A percentile compares a stretch with the other conserved stretches of the same genome.
Evolutionary conservation across 2,329 filamentous ascomycete genomes (phyloP).

Genomic region (Phialophora verrucosa): DNA sequence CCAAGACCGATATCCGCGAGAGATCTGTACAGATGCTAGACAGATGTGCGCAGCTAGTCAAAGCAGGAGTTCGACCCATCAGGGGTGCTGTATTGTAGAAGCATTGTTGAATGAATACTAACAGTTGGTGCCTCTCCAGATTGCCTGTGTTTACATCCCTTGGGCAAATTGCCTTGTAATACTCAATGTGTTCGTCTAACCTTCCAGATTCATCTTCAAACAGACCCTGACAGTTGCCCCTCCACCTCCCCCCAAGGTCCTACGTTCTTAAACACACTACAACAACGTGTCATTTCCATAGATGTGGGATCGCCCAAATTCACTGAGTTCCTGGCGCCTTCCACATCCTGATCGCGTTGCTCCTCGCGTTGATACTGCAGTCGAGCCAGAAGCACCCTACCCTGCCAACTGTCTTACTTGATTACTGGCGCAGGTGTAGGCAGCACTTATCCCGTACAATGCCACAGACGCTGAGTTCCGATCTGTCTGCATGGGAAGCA

Average conservation of each 20-base stretch:
- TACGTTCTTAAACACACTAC: conserved; percentile 4
- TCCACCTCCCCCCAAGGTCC: not conserved
- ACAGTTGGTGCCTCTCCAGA: too few relatives aligned
- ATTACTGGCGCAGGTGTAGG: conserved; percentile 24
- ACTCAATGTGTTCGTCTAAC: too few relatives aligned
- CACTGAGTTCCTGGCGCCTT: conserved; percentile 28
- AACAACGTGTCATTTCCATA: conserved; percentile 14
- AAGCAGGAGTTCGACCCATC: too few relatives aligned
- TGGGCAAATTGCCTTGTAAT: too few relatives aligned
- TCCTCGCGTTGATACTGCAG: conserved; percentile 21
- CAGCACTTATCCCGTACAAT: conserved; percentile 26
- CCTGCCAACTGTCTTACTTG: conserved; percentile 9
- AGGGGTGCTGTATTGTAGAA: too few relatives aligned
- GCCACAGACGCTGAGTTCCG: conserved; percentile 22
- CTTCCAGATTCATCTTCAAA: too few relatives aligned
- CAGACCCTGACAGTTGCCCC: too few relatives aligned
- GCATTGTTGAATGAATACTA: too few relatives aligned
- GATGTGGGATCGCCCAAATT: conserved; percentile 19
- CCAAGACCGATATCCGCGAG: too few relatives aligned
- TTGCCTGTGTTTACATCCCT: too few relatives aligned
- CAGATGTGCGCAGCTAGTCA: too few relatives aligned
- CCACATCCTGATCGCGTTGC: conserved; percentile 29
- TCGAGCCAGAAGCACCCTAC: conserved; percentile 16
- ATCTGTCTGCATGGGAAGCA: conserved; percentile 33
- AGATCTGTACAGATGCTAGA: too few relatives aligned